These are phyloP conservation scores for Groenewaldozyma tartarivorans DNA, from an alignment of 805 yeast genomes.

Conservation along the genomic window DNA sequence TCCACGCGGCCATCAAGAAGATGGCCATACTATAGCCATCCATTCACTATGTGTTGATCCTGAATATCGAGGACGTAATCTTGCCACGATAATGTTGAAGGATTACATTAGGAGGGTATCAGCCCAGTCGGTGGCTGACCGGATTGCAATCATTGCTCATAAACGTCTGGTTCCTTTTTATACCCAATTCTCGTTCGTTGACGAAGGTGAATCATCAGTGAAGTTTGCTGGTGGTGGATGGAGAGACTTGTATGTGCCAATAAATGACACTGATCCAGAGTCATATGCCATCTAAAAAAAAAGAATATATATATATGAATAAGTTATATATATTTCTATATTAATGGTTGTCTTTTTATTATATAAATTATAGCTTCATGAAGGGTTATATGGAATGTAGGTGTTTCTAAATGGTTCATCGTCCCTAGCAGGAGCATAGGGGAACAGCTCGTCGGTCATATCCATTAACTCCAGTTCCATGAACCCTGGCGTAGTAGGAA, in stretches of 20 bases:
- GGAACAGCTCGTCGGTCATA: conserved; percentile 15
- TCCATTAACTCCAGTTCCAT: conserved; percentile 16
- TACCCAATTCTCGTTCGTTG: conserved; percentile 68
- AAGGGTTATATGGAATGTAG: conserved; percentile 21
- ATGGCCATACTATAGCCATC: conserved; percentile 63
- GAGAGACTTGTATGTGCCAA: conserved; percentile 16
- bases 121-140: conserved; percentile 77
- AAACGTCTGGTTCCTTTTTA: conserved; percentile 64
- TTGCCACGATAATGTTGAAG: conserved; percentile 74
- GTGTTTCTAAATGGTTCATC: conserved; percentile 13
- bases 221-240: conserved; percentile 18
- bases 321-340: too few species aligned
- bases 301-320: neutral
- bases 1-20: conserved; percentile 59
- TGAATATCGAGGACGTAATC: conserved; percentile 66
- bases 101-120: conserved; percentile 87
- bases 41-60: conserved; percentile 77
- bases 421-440: conserved; percentile 12
- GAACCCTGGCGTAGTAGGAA: conserved; percentile 13
- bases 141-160: conserved; percentile 66
- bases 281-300: neutral
- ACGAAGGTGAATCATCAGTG: conserved; percentile 33
- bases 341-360: neutral
- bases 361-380: conserved; percentile 4
- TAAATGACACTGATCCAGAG: conserved; percentile 9